Evolutionary conservation across 306 rosid genomes (phyloP).

Genomic region (Cucumis melo): DNA sequence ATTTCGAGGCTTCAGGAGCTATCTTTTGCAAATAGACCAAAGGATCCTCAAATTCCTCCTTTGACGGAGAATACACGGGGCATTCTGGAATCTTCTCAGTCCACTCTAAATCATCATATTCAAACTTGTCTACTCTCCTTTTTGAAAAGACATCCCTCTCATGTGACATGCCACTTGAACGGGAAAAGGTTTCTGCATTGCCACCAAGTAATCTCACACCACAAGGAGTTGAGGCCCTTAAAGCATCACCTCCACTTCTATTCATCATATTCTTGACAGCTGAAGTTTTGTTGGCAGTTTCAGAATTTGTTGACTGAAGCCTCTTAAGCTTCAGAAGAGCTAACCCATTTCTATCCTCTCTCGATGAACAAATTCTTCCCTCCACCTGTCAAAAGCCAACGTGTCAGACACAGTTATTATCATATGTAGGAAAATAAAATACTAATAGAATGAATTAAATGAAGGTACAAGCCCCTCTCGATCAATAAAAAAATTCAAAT

Average conservation of each 20-base stretch:
- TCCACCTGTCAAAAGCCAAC: conserved; percentile 50
- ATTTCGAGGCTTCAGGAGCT: conserved; percentile 94
- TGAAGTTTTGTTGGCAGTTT: conserved; percentile 26
- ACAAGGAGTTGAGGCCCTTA: conserved; percentile 62
- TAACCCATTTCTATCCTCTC: conserved; percentile 68
- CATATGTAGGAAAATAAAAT: background rate
- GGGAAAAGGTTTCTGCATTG: conserved; percentile 20
- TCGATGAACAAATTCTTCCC: conserved; percentile 54
- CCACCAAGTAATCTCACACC: conserved; percentile 54
- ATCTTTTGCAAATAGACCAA: conserved; percentile 82
- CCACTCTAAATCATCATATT: conserved; percentile 71
- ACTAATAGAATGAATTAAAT: background rate
- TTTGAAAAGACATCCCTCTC: conserved; percentile 38
- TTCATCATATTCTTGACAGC: conserved; percentile 41
- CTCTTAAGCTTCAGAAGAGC: conserved; percentile 65
- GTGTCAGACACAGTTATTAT: background rate
- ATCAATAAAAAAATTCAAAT: background rate
- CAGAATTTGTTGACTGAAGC: conserved; percentile 58
- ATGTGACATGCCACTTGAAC: conserved; percentile 14
- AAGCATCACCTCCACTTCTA: conserved; percentile 96
- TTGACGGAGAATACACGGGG: conserved; percentile 80
- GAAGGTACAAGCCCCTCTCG: background rate
- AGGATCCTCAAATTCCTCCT: conserved; percentile 91
- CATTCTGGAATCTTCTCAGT: conserved; percentile 73
- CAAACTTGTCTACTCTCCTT: conserved; percentile 81